Evolutionary conservation across 2,329 filamentous ascomycete genomes (phyloP), one percentile per base, ranked within the genome.

Genomic region (Aspergillus tubingensis): DNA sequence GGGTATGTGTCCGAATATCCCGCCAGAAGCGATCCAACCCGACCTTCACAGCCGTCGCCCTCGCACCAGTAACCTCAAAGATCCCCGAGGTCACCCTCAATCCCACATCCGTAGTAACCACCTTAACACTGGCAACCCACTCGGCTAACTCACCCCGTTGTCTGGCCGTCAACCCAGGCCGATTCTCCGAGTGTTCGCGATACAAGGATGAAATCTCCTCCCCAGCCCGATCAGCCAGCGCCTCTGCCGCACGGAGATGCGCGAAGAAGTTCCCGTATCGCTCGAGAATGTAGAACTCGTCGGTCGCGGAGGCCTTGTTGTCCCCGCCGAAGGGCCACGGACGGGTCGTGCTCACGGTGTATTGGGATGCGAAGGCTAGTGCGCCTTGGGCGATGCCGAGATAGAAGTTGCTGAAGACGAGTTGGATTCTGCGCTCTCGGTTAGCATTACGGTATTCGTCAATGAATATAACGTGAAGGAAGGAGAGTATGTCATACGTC

Each of bases 391-490:
- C 83, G 61, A 88, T 88, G 2, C 86, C 86, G 1, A 88, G 76
- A 69, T 89, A 88, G 68, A 89, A 86, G 70, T 88, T 88, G 68
- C 79, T 80, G 72, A 89, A 89, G n/a, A 87, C 83, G 0, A 88
- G 80, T 69, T 89, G 86, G 60, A 23, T 23, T 23, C 23, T 23
- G 23, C 23, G 1, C 23, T 23, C 23, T 23, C 23, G 2, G 10
- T 60, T n/a, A 59, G 56, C 7, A 38, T 27, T 15, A 2, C 10
- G 2, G 3, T 2, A 17, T 32, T 25, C 4, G 36, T 15, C 3
- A 19, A 15, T 11, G 38, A 15, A 10, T 8, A 38, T 8, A 23
- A 19, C 17, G 19, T 23, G 8, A 27, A 8, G n/a, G 6, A 13
- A n/a, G 17, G 10, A 3, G 66, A 5, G 30, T 32, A 30, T 2